Base-by-base conservation (phyloP, 192 early-diverging fungal species). In the Coemansia sp. region DNA sequence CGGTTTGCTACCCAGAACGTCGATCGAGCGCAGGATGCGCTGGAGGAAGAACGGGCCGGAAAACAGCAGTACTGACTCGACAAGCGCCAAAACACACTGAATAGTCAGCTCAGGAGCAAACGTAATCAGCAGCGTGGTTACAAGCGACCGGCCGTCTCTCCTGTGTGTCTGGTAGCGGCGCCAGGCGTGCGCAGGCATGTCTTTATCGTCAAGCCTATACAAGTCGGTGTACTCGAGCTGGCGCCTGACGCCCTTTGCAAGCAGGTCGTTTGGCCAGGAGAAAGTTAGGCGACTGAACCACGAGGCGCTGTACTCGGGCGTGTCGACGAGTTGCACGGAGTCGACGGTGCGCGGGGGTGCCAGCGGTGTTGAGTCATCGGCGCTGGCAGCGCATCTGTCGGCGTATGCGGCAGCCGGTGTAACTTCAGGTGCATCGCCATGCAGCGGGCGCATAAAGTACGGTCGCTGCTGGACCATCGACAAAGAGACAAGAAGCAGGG, bases 151-250 rank as follows among this genome's bases (percentile, higher is more conserved):
- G 0, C 67, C 71, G 0, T 61, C 30, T 40, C 61, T 66, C 37
- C 58, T 49, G 38, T 57, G 50, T 0, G 41, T 39, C 54, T 66
- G 58, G 42, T 67, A 84, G 7, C 53, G 48, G 41, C 43, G 61
- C 66, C 74, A 74, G 57, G 40, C 66, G 41, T 51, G 50, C n/a
- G 57, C 61, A 12, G 86, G 81, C 40, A 62, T 64, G 37, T 90
- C 84, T 4, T 56, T 30, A 13, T 63, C 33, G 43, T 74, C 64
- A 22, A 93, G 69, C 4, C 75, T 62, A 51, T 81, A 82, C 30
- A 93, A 53, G 38, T 93, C 86, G 30, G 71, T 53, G 13, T 79
- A 69, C n/a, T 80, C 76, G 14, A 93, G 77, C n/a, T 77, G 75
- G 25, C 81, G 61, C 44, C 44, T 62, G 25, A 71, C 69, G 27